Conservation (phyloP, 306 rosid species). For the Cicer yamashitae region DNA sequence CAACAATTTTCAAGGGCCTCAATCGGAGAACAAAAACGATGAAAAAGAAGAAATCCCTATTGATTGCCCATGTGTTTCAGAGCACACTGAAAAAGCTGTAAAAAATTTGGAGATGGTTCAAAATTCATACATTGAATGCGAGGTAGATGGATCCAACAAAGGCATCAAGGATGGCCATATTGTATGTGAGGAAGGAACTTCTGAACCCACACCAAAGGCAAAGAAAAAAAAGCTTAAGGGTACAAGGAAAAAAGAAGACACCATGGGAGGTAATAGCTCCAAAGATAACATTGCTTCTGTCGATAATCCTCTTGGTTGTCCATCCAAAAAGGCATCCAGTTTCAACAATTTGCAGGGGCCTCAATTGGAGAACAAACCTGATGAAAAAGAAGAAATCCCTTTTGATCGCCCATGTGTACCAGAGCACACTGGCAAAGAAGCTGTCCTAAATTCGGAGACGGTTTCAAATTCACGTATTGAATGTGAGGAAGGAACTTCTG, state of each 20-base stretch:
- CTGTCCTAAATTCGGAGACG: slow-evolving; percentile 16
- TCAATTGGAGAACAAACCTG: slow-evolving; percentile 28
- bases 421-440: slow-evolving; percentile 20
- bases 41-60: slow-evolving; percentile 34
- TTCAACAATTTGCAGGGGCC: slow-evolving; percentile 10
- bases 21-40: slow-evolving; percentile 33
- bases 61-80: slow-evolving; percentile 12
- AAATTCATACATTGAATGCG: slow-evolving; percentile 15
- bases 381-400: slow-evolving; percentile 34
- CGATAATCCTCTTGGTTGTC: slow-evolving; percentile 27
- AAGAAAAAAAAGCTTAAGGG: slow-evolving; percentile 34
- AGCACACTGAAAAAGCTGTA: slow-evolving; percentile 22
- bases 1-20: slow-evolving; percentile 13
- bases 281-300: slow-evolving; percentile 36
- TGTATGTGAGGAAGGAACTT: slow-evolving; percentile 35
- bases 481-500: slow-evolving; percentile 35
- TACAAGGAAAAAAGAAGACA: slow-evolving; percentile 38
- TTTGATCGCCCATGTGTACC: slow-evolving; percentile 3
- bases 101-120: slow-evolving; percentile 36
- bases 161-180: slow-evolving; percentile 28
- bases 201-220: slow-evolving; percentile 26
- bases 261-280: slow-evolving; percentile 4
- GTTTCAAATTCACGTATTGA: slow-evolving; percentile 35
- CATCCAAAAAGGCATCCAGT: slow-evolving; percentile 28
- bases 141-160: slow-evolving; percentile 38